A percentile compares a stretch with the other conserved stretches of the same genome.
phyloP scores from a whole-genome alignment of 2,329 filamentous ascomycete species.

The Catunica adiposa region DNA sequence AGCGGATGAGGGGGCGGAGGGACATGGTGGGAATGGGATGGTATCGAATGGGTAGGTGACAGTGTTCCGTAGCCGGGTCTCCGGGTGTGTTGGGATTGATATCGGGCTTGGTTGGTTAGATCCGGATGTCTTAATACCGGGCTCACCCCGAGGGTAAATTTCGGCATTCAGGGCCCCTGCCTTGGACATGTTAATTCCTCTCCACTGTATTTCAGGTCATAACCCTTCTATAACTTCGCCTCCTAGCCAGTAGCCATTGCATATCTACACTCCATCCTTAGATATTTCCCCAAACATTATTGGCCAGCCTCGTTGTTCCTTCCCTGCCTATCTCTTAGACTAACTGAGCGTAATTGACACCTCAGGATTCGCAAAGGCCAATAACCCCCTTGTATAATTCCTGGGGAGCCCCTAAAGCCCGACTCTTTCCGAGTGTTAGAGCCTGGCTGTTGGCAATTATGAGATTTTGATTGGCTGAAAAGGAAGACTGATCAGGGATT shows the following conservation, averaged over 20 bases:
- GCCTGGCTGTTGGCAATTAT: conserved; percentile 13
- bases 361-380: background rate
- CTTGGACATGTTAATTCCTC: background rate
- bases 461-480: conserved; percentile 8
- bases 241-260: no score
- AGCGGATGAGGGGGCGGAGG: background rate
- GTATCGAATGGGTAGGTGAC: no score
- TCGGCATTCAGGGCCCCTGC: background rate
- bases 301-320: no score
- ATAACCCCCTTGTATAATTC: background rate
- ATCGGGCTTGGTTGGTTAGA: no score
- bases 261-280: no score
- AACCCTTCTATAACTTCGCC: conserved; percentile 4
- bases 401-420: background rate
- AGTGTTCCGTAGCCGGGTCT: background rate
- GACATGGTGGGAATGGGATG: background rate
- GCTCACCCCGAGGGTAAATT: background rate
- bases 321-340: no score
- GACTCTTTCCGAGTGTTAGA: conserved; percentile 14
- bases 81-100: no score
- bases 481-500: background rate
- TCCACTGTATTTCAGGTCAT: conserved; percentile 10
- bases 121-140: background rate
- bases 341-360: no score
- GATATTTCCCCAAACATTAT: no score